A percentile compares a stretch with the other conserved stretches of the same genome.
These are phyloP conservation scores for Deuterostichococcus epilithicus DNA, from an alignment of 139 green algal genomes.

Conservation along the genomic window DNA sequence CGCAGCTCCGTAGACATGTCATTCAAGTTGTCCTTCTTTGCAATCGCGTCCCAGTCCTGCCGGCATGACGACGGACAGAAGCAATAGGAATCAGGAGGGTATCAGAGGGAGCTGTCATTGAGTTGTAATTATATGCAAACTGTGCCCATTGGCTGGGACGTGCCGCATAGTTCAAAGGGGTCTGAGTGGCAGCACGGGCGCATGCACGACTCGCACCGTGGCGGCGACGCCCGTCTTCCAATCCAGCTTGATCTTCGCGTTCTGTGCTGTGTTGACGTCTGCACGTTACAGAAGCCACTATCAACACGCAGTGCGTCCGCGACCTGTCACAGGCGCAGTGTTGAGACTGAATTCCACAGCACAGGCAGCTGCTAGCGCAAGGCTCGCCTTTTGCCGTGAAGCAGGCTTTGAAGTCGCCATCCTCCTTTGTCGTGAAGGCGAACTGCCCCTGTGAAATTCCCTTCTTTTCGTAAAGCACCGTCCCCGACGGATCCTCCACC, in stretches of 20 bases:
- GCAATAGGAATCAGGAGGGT: too few species aligned
- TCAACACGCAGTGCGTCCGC: too few species aligned
- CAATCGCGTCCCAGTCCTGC: conserved; percentile 83
- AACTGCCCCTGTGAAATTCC: conserved; percentile 51
- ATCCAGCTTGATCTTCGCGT: conserved; percentile 71
- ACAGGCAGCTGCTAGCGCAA: not conserved
- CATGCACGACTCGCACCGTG: conserved; percentile 31
- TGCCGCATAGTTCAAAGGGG: too few species aligned
- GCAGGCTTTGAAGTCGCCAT: conserved; percentile 86
- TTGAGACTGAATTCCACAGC: too few species aligned
- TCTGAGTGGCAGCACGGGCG: too few species aligned
- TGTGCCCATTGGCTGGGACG: too few species aligned
- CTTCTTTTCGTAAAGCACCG: conserved; percentile 33
- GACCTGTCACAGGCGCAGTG: too few species aligned
- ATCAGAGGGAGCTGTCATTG: too few species aligned
- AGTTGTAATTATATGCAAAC: too few species aligned
- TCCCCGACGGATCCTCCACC: conserved; percentile 39
- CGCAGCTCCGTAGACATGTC: conserved; percentile 72
- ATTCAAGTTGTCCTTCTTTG: conserved; percentile 94
- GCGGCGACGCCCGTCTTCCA: conserved; percentile 83
- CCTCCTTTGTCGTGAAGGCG: conserved; percentile 67
- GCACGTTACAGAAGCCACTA: not conserved
- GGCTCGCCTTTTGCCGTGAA: conserved; percentile 67
- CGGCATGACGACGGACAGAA: not conserved
- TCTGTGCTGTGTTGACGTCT: conserved; percentile 58